Evolutionary conservation across 192 early-diverging fungal genomes (phyloP).

Genomic region (Haplosporangium gracile): DNA sequence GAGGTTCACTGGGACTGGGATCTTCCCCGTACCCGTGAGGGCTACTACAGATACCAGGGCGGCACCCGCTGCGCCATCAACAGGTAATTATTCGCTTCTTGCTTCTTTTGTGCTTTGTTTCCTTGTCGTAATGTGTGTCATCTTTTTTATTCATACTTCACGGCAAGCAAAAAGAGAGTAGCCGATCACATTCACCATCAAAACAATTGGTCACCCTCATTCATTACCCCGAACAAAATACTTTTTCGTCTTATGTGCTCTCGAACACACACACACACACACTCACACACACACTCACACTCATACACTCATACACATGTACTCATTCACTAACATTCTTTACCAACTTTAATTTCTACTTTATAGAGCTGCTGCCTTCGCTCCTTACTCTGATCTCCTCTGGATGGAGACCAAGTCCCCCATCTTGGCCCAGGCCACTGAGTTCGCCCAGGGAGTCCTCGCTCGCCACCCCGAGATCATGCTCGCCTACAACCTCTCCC

Average conservation of each 20-base stretch:
- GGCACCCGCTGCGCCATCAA: constrained; percentile 91
- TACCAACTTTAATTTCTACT: background rate
- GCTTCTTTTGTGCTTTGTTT: constrained; percentile 72
- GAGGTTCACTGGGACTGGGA: constrained; percentile 92
- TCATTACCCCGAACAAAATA: constrained; percentile 2
- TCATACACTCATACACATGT: too few species aligned
- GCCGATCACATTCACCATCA: background rate
- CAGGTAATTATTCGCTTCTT: constrained; percentile 67
- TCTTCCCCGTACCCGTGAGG: constrained; percentile 90
- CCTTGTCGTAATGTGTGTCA: constrained; percentile 87
- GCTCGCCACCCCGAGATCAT: constrained; percentile 83
- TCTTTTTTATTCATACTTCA: background rate
- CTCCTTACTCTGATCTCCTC: constrained; percentile 90
- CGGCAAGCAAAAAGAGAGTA: background rate
- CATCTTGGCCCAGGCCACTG: constrained; percentile 90
- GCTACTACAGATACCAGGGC: constrained; percentile 97
- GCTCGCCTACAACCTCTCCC: constrained; percentile 97
- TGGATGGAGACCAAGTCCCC: constrained; percentile 99
- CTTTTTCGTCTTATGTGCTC: background rate
- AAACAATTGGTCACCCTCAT: background rate
- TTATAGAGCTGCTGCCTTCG: constrained; percentile 72
- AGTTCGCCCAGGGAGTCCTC: constrained; percentile 90
- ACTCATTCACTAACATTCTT: background rate
- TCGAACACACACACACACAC: background rate
- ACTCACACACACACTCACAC: background rate